Evolutionary conservation across 768 basidiomycete species (phyloP), one percentile per base, ranked within the genome.

Genomic region (Boletus insuetus): DNA sequence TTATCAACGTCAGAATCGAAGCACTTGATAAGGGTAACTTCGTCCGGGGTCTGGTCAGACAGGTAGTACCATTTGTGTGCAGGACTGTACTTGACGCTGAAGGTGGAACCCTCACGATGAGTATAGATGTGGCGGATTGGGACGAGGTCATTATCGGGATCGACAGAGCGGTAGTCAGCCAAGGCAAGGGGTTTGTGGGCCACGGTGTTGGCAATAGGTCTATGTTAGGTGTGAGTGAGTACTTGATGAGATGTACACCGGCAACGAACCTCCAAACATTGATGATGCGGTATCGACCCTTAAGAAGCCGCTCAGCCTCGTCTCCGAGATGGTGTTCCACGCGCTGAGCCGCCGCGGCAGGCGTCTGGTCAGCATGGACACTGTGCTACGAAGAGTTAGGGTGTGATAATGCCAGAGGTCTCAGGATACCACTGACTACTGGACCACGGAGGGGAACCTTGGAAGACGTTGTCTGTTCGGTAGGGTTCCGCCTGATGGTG

Each of bases 351-450:
- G 70, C 67, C 0, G 77, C 69, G 5, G 58, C 58, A 52, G 63
- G 71, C 0, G 78, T 78, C 66, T 79, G 79, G 59, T 80, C 78
- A 29, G 78, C 74, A 59, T 80, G 78, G 8, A 77, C 75, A 24
- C 67, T 71, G 46, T 70, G 64, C 75, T 77, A 34, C 19, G 9
- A 22, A 11, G 39, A 10, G 13, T 35, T 14, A 16, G n/a, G 5
- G 6, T 4, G 14, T 53, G 51, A 61, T 19, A 12, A 41, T 9
- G 24, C 2, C 4, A 19, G 22, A 29, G 9, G 29, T 29, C 29
- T 22, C 1, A 11, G 20, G n/a, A 42, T 12, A 20, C 3, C 16
- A 62, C 73, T 46, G 51, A 75, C 74, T 14, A 75, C 75, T 10
- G 73, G 74, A 4, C 69, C 69, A 40, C 69, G 72, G 37, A 45